Evolutionary conservation across 495 filamentous ascomycete genomes (phyloP), one percentile per base, ranked within the genome.

Genomic region (Penicillium canescens): DNA sequence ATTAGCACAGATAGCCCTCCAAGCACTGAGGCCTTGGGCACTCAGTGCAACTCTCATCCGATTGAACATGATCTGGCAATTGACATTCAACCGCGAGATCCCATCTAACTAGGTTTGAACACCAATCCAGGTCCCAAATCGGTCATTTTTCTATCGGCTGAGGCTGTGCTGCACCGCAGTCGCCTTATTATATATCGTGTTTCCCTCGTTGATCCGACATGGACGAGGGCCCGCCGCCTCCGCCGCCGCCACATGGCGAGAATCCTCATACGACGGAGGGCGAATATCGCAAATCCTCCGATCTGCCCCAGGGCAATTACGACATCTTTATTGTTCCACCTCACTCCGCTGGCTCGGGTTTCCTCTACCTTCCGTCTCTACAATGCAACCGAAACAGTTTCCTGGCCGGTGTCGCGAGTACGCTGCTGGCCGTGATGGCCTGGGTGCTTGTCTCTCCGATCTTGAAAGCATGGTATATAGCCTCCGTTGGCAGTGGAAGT

Each of bases 281-380:
- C 38, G 72, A 75, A 59, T 78, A 78, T 46, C 73, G 73, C 57
- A 76, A 75, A 60, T 72, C 74, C 24, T 76, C 75, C 26, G 87
- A 85, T 49, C 78, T 95, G 3, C 91, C 90, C 0, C 72, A 83
- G 0, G 90, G 91, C 26, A 91, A 92, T 66, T 98, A 95, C 75
- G 93, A 98, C 72, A 95, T 97, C 72, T 97, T 97, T 74, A 86
- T 98, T 60, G 91, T 98, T 52, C 93, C 94, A 3, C 89, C 89
- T n/a, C 90, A 97, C 64, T 92, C 91, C 8, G 81, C 92, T 11
- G 94, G 94, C 53, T 81, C 84, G 0, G 94, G 94, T 10, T 96
- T 98, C 67, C 75, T 98, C 9, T 98, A 98, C 70, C 83, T 98
- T 20, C 94, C 94, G 0, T 96, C 90, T 0, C 68, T 98, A 26